phyloP scores from a whole-genome alignment of 2,329 filamentous ascomycete species.

The Fusarium falciforme region DNA sequence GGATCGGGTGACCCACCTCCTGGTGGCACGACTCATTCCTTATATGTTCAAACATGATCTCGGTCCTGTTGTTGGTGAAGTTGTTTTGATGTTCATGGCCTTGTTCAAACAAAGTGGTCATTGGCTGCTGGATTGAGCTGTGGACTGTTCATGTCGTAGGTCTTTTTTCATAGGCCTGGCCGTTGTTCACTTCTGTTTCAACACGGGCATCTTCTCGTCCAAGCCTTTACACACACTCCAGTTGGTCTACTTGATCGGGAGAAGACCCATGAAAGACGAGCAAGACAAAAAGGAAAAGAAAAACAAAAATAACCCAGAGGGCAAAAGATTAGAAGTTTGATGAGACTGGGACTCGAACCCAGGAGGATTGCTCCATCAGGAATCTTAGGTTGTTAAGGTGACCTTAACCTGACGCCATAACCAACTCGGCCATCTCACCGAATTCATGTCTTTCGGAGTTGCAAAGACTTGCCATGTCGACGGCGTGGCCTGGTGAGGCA shows the following conservation, averaged over 20 bases:
- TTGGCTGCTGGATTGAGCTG: not conserved
- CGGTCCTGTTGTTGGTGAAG: not conserved
- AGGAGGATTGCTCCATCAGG: not conserved
- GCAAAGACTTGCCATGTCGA: not conserved
- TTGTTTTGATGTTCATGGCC: not conserved
- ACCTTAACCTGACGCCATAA: slow-evolving; percentile 2
- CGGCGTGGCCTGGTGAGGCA: not conserved
- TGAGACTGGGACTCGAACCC: slow-evolving; percentile 3
- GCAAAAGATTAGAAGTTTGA: not conserved
- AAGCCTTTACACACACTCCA: no score
- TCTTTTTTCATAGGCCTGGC: not conserved
- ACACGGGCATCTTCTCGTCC: no score
- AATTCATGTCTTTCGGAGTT: not conserved
- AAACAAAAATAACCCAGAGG: not conserved
- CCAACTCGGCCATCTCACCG: slow-evolving; percentile 3
- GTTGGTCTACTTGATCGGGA: not conserved
- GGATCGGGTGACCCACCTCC: not conserved
- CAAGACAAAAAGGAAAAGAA: not conserved
- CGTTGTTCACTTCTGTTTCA: not conserved
- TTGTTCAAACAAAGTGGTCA: not conserved
- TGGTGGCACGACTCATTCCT: not conserved
- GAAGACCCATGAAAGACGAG: not conserved
- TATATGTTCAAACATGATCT: not conserved
- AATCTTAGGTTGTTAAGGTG: not conserved
- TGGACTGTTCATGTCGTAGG: not conserved